Base-by-base conservation (phyloP, 164 flowering plant species). In the Euptelea pleiosperma region DNA sequence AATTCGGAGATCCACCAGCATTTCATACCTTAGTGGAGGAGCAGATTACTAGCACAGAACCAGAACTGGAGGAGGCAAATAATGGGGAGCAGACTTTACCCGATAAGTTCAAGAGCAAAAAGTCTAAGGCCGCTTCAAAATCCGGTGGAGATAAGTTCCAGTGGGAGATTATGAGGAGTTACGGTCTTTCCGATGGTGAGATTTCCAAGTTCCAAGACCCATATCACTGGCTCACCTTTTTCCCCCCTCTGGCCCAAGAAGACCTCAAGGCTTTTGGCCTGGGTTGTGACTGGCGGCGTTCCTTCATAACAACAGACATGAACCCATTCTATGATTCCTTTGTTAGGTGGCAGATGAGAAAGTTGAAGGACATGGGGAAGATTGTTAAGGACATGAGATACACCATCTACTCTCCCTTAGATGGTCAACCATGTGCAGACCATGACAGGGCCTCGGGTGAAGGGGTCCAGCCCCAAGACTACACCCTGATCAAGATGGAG, bases 371-470 rank as follows among this genome's bases (percentile, higher is more conserved):
- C n/a, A 47, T 72, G 77, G 96, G 92, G 1, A 91, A 91, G 73
- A 82, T 91, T 63, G 90, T 91, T 11, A 85, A 91, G 63, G 96
- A 83, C 50, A 54, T 73, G 37, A 77, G 98, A 44, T 86, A 89
- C 70, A 67, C 94, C 0, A 76, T 89, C 12, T 91, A 70, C 62
- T 91, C 98, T 33, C 96, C 91, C 6, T 64, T 82, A 19, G 98
- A 88, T 77, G 92, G 88, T 25, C 98, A 88, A 58, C 98, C 96
- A 6, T 91, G 98, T 74, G 96, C 95, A 11, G 98, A 89, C 64
- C 98, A 91, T 69, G 98, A 91, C 46, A 75, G 98, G 63, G 94
- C 95, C 14, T 71, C 75, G 8, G 98, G 98, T 28, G 96, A 91
- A 81, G 96, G 98, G 31, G 96, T 89, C 54, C 87, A 71, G 63